Evolutionary conservation across 208 protist species (phyloP), one percentile per base, ranked within the genome.

Genomic region (Acanthamoeba divionensis): DNA sequence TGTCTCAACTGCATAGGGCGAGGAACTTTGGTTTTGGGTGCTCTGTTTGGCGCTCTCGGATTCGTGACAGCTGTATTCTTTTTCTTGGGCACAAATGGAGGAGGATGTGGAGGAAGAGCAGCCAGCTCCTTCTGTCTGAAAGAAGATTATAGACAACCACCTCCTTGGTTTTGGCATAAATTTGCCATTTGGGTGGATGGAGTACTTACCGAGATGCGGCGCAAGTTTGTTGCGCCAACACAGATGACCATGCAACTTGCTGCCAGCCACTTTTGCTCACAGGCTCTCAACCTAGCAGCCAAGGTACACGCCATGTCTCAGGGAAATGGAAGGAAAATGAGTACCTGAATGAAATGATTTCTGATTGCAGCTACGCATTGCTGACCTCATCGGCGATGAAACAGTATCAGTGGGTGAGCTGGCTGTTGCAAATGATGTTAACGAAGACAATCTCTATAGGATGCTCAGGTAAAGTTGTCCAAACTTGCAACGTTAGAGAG

Each of bases 201-300:
- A 85, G 75, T 10, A 13, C 31, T 85, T 26, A 24, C 21, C 7
- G 60, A 85, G 6, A 24, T 85, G 50, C 75, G 75, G 0, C 29
- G 48, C 29, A 85, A 85, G 29, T 36, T 85, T 18, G 75, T 85
- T 8, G 52, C 75, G 45, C 75, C 75, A 10, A 48, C 75, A 31
- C 65, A 85, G 33, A 63, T 44, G n/a, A 54, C 75, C 13, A 48
- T 85, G 8, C 75, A 85, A 54, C 75, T 85, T 48, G 75, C 75
- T 8, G 65, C 75, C 13, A 44, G 52, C 13, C 75, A 85, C 29
- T 85, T 85, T 36, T 66, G 52, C 13, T 85, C 75, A 7, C 75
- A 85, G 29, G 75, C 75, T 6, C 75, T 85, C 9, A 48, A 63
- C 41, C 50, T 85, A 0, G 75, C 33, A 6, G 75, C 75, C 29